Conservation (phyloP, 148 eudicot genomes). For the Talinum fruticosum region DNA sequence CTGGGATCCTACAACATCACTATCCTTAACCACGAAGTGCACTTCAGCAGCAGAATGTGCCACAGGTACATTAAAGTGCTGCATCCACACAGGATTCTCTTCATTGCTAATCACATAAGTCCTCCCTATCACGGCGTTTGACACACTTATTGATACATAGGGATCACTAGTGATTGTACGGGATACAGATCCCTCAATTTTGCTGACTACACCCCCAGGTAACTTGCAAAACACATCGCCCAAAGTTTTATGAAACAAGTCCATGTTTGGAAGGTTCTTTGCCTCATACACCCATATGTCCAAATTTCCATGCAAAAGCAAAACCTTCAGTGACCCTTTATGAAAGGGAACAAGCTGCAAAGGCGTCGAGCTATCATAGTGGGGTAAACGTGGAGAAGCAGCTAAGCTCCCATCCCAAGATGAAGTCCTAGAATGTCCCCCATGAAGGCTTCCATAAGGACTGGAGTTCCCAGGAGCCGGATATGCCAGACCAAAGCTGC, state of each 20-base stretch:
- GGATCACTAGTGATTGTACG: conserved; percentile 87
- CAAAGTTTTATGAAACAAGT: conserved; percentile 82
- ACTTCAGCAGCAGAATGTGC: conserved; percentile 85
- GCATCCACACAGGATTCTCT: conserved; percentile 88
- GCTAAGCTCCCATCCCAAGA: conserved; percentile 24
- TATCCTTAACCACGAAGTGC: conserved; percentile 85
- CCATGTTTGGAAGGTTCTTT: conserved; percentile 95
- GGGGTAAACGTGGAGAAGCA: conserved; percentile 21
- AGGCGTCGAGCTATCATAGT: conserved; percentile 8
- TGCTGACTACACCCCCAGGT: conserved; percentile 18
- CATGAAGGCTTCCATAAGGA: conserved; percentile 23
- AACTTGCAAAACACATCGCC: conserved; percentile 58
- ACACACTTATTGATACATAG: conserved; percentile 63
- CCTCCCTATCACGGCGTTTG: conserved; percentile 74
- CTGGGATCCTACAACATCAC: conserved; percentile 88
- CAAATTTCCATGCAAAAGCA: conserved; percentile 85
- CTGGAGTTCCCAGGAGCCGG: conserved; percentile 31
- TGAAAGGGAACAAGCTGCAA: conserved; percentile 51
- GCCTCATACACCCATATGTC: conserved; percentile 79
- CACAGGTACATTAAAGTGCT: conserved; percentile 73
- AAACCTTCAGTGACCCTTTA: conserved; percentile 63
- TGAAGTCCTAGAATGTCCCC: conserved; percentile 33
- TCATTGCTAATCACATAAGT: conserved; percentile 77
- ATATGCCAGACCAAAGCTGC: conserved; percentile 24
- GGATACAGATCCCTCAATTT: conserved; percentile 54